Evolutionary conservation across 2,329 filamentous ascomycete genomes (phyloP).

Genomic region (Botrytis paeoniae): DNA sequence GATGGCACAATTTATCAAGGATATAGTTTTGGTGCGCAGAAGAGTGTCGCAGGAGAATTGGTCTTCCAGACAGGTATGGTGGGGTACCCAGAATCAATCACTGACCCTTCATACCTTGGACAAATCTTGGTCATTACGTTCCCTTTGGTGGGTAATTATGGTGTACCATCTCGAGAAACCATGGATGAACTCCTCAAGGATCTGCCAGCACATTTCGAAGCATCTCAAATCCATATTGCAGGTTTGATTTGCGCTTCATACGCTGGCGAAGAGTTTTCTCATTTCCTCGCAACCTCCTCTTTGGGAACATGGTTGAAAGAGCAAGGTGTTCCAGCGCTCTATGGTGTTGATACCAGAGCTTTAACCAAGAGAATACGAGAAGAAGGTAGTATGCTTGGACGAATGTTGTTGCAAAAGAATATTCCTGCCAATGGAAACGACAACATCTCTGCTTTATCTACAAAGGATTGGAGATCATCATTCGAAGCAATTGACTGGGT

Average conservation of each 20-base stretch:
- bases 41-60: conserved; percentile 92
- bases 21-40: conserved; percentile 92
- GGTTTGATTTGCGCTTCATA: conserved; percentile 90
- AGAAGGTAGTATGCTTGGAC: conserved; percentile 93
- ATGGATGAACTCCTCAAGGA: conserved; percentile 82
- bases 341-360: conserved; percentile 88
- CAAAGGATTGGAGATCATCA: conserved; percentile 46
- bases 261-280: conserved; percentile 90
- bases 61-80: conserved; percentile 99
- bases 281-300: conserved; percentile 87
- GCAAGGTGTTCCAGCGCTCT: conserved; percentile 89
- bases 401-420: conserved; percentile 72
- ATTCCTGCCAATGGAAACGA: conserved; percentile 46
- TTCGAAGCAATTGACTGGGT: conserved; percentile 86
- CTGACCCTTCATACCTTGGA: conserved; percentile 81
- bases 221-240: conserved; percentile 87
- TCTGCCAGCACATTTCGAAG: conserved; percentile 90
- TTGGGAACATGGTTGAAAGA: conserved; percentile 95
- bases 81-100: conserved; percentile 92
- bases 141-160: conserved; percentile 94
- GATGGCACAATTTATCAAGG: conserved; percentile 91
- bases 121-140: conserved; percentile 98
- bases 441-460: conserved; percentile 40
- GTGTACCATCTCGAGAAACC: conserved; percentile 82
- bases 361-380: conserved; percentile 92